Conservation (phyloP, 2,329 filamentous ascomycete species). For the Cercospora brassicicola region DNA sequence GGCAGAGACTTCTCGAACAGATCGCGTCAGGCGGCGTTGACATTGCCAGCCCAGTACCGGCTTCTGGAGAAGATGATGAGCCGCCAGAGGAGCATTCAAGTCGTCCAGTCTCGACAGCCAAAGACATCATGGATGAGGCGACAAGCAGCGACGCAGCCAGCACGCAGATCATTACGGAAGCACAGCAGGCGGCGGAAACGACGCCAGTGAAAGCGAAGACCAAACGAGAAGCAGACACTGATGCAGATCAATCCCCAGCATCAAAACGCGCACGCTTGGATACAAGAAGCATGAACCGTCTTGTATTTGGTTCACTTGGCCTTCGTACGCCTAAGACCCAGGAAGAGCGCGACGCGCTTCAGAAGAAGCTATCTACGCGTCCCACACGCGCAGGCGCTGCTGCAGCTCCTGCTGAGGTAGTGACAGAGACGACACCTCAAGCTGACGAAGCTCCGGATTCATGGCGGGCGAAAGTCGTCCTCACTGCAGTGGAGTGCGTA, state of each 20-base stretch:
- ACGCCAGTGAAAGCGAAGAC: neutral
- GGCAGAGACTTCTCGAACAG: conserved; percentile 20
- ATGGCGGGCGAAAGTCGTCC: conserved; percentile 73
- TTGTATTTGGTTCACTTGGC: conserved; percentile 72
- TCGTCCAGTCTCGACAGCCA: neutral
- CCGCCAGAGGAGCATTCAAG: conserved; percentile 13
- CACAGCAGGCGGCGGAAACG: conserved; percentile 25
- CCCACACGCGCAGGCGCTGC: conserved; percentile 12
- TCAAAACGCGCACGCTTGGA: conserved; percentile 51
- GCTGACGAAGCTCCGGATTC: conserved; percentile 56
- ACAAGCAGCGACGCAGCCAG: conserved; percentile 6
- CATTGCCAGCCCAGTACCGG: neutral
- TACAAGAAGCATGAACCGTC: conserved; percentile 63
- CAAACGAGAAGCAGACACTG: neutral
- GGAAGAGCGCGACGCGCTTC: conserved; percentile 65
- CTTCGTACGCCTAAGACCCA: conserved; percentile 67
- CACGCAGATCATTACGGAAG: conserved; percentile 17
- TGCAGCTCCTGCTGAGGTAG: conserved; percentile 32
- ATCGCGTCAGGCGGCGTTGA: conserved; percentile 23
- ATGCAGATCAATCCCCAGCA: conserved; percentile 6
- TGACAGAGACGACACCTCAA: conserved; percentile 13
- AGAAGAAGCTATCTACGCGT: conserved; percentile 51
- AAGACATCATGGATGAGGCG: neutral
- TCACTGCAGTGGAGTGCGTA: conserved; percentile 81
- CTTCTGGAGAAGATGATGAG: conserved; percentile 8